These are phyloP conservation scores for Trametes cinnabarina DNA, from an alignment of 768 basidiomycete genomes.

Conservation along the genomic window DNA sequence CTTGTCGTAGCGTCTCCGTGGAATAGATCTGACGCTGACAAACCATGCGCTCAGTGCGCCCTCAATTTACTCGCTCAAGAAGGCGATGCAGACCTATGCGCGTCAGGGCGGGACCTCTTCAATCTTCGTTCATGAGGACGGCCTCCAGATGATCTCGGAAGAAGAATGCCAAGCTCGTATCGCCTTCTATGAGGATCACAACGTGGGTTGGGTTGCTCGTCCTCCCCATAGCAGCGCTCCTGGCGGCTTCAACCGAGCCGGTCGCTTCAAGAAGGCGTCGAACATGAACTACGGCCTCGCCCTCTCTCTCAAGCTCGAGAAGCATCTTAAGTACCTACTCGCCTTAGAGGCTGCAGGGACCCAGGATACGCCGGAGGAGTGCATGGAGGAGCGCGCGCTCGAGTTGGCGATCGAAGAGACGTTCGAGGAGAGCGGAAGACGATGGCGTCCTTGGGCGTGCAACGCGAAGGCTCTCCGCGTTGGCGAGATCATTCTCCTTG, in stretches of 20 bases:
- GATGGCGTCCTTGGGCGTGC: conserved; percentile 72
- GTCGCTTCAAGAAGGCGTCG: conserved; percentile 90
- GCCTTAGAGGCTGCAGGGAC: conserved; percentile 43
- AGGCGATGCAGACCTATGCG: conserved; percentile 87
- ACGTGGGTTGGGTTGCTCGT: conserved; percentile 82
- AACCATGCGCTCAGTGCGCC: conserved; percentile 48
- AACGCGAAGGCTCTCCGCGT: conserved; percentile 75
- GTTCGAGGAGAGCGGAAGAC: conserved; percentile 52
- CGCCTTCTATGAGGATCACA: conserved; percentile 70
- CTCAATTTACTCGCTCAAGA: conserved; percentile 75
- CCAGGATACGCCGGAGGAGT: conserved; percentile 42
- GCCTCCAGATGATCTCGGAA: conserved; percentile 63
- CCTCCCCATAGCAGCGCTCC: conserved; percentile 61
- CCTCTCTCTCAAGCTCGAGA: conserved; percentile 61
- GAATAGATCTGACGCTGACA: conserved; percentile 2
- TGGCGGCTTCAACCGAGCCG: conserved; percentile 79
- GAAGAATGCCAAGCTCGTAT: conserved; percentile 66
- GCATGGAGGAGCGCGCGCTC: conserved; percentile 70
- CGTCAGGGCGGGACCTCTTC: conserved; percentile 80
- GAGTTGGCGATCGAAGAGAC: conserved; percentile 74
- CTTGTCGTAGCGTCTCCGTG: neutral
- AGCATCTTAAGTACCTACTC: conserved; percentile 35
- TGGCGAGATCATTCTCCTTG: conserved; percentile 76
- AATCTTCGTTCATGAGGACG: conserved; percentile 84
- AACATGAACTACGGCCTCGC: conserved; percentile 88